Evolutionary conservation across 495 filamentous ascomycete genomes (phyloP), one percentile per base, ranked within the genome.

Genomic region (Darksidea phi): DNA sequence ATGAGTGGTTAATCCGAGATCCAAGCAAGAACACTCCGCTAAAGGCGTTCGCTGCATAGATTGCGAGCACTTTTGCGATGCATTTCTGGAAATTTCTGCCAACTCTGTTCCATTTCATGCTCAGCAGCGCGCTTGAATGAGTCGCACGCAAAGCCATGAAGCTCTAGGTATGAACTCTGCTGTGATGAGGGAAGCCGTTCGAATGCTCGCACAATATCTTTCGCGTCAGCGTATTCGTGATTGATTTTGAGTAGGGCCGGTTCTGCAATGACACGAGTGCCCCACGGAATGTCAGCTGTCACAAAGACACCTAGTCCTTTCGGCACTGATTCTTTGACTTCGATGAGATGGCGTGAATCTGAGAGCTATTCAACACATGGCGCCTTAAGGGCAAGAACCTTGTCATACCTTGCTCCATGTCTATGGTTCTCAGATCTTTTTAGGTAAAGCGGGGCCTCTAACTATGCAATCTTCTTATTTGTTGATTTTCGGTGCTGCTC

Each of bases 1-100:
- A 72, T 13, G 65, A 68, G 49, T 72, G 70, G 32, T 72, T 72
- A 6, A 72, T 42, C 6, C 67, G 67, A 10, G 65, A 57, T 6
- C 58, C 42, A 6, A 26, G 59, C 2, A 21, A 49, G 60, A 61
- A 72, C 13, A 72, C 25, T 17, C 43, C 59, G 21, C 25, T 32
- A 21, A 23, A 63, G 55, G 8, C 18, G 23, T 55, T 55, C n/a
- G 52, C 52, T 3, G n/a, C n/a, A 13, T 26, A 55, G 21, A 55
- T 45, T 1, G 32, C 36, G 23, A 55, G 21, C 28, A 38, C 38
- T 12, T n/a, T 43, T 26, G 13, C 52, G 52, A 20, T 55, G 8
- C 6, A 23, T 1, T 15, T 55, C 52, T 1, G 52, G 15, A 37
- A 55, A 11, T 23, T 42, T 12, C 18, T 55, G 34, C 52, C 52